Evolutionary conservation across 352 stramenopile species (phyloP).

Genomic region (Globisporangium cederbergense): DNA sequence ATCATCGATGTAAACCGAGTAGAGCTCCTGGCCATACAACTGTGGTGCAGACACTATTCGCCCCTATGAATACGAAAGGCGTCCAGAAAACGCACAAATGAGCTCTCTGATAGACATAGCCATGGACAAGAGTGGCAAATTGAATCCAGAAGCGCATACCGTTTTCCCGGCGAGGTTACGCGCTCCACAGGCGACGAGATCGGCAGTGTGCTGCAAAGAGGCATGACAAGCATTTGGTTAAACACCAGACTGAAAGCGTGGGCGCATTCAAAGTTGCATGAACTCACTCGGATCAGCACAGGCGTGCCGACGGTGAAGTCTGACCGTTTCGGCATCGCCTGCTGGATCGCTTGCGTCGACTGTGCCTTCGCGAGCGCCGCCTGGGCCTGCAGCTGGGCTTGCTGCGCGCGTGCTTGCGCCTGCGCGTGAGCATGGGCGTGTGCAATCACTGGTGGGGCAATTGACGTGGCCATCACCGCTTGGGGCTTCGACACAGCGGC

Average conservation of each 20-base stretch:
- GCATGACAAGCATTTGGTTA: background rate
- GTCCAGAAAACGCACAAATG: background rate
- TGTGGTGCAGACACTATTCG: slow-evolving; percentile 71
- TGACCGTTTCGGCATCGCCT: slow-evolving; percentile 33
- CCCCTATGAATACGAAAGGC: slow-evolving; percentile 20
- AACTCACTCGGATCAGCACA: slow-evolving; percentile 65
- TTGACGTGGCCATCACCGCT: slow-evolving; percentile 1
- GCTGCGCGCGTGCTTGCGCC: slow-evolving; percentile 9
- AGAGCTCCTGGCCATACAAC: slow-evolving; percentile 77
- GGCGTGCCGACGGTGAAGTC: slow-evolving; percentile 63
- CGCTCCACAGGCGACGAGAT: slow-evolving; percentile 71
- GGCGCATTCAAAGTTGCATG: background rate
- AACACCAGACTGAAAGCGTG: background rate
- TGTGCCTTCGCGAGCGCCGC: slow-evolving; percentile 3
- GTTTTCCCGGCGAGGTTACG: slow-evolving; percentile 70
- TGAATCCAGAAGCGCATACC: slow-evolving; percentile 16
- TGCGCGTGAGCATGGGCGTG: slow-evolving; percentile 12
- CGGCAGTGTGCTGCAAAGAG: slow-evolving; percentile 49
- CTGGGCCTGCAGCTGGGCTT: slow-evolving; percentile 13
- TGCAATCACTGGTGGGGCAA: slow-evolving; percentile 13
- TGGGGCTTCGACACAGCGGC: slow-evolving; percentile 10
- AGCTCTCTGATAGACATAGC: background rate
- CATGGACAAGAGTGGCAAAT: background rate
- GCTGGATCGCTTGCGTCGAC: slow-evolving; percentile 12
- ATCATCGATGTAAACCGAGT: slow-evolving; percentile 82